Evolutionary conservation across 78 protist species (phyloP), one percentile per base, ranked within the genome.

Genomic region (Cyanophora paradoxa): DNA sequence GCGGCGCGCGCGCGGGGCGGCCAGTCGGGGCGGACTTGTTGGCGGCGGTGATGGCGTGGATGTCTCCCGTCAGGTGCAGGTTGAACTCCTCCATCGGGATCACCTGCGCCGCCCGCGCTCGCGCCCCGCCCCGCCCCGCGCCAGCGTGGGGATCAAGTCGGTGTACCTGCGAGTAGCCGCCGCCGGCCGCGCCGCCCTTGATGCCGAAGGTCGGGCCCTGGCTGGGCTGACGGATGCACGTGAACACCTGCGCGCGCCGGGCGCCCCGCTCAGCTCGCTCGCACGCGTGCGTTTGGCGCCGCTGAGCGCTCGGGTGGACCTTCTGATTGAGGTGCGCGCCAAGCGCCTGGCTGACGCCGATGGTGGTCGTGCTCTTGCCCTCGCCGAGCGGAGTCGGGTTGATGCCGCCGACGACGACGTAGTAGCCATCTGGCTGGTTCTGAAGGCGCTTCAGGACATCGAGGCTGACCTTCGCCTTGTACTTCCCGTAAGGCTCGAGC

Each of bases 41-140:
- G n/a, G 99, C 99, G 13, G 97, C 97, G 5, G 97, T 86, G 81
- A 96, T 90, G 36, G 99, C 98, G 75, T 96, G 98, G 74, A 96
- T 94, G 78, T 96, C 99, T 36, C 97, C 97, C 3, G 96, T 94
- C 58, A 91, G 68, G 68, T 93, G 94, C 31, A 94, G 82, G 79
- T 94, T 94, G 72, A 94, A 93, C 42, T 90, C 95, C 40, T 90
- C 98, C 98, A 95, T 95, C 34, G 98, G 98, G 10, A 89, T 72
- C 16, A 86, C 93, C 68, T 73, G 78, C 16, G 67, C 30, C n/a
- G n/a, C n/a, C n/a, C n/a, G n/a, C n/a, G n/a, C n/a, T n/a, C n/a
- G n/a, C n/a, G n/a, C n/a, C n/a, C n/a, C n/a, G n/a, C n/a, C n/a
- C n/a, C n/a, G n/a, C n/a, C n/a, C n/a, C n/a, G n/a, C n/a, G n/a